phyloP scores from a whole-genome alignment of 495 filamentous ascomycete species.

The Pyrenopolyporus hunteri region DNA sequence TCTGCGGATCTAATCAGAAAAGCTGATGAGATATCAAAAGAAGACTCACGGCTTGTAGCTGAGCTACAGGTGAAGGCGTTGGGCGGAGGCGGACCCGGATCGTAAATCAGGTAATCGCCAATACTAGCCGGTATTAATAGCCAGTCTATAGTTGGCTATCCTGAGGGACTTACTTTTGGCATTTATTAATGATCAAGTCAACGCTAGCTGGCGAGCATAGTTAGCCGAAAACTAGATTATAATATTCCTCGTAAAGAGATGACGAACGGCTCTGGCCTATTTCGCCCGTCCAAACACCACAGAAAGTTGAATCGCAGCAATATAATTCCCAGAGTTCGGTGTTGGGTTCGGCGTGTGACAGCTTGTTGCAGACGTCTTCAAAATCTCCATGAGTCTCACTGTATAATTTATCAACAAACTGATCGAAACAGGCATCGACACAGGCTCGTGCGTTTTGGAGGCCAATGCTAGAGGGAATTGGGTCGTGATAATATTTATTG shows the following conservation, averaged over 20 bases:
- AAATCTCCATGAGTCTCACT: constrained; percentile 2
- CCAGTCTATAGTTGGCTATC: neutral
- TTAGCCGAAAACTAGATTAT: constrained; percentile 36
- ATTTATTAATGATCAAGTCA: constrained; percentile 55
- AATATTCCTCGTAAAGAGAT: neutral
- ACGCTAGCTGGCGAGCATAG: constrained; percentile 46
- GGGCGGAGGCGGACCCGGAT: constrained; percentile 48
- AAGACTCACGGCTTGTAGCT: constrained; percentile 8
- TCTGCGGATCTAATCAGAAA: neutral
- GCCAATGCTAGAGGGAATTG: constrained; percentile 11
- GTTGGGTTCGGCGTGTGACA: constrained; percentile 25
- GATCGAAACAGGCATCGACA: constrained; percentile 30
- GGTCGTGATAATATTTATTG: neutral
- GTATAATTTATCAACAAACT: constrained; percentile 30
- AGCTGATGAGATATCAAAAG: neutral
- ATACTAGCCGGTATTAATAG: constrained; percentile 36
- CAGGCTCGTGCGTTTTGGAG: constrained; percentile 30
- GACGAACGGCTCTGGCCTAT: constrained; percentile 54
- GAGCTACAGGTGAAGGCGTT: constrained; percentile 16
- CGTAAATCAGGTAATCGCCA: constrained; percentile 45
- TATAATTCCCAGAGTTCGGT: constrained; percentile 50
- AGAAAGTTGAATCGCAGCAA: constrained; percentile 53
- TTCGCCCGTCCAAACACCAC: constrained; percentile 48
- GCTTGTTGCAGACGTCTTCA: constrained; percentile 34
- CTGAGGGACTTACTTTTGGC: constrained; percentile 48